phyloP scores from a whole-genome alignment of 176 grass and related monocot genomes.

The Saccharum officinarum region DNA sequence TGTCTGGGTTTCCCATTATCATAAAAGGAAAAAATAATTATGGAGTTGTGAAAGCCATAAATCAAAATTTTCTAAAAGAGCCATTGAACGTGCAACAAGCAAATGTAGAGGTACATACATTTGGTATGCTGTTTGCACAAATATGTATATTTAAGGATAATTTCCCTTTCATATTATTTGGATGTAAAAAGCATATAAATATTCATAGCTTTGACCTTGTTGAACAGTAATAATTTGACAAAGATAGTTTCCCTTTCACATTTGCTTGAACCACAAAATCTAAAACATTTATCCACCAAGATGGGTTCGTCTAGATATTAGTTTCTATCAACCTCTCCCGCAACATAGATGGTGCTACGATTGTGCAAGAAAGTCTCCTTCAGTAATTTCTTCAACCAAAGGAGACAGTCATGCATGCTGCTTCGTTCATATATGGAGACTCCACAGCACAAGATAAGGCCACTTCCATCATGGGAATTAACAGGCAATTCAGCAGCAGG shows the following conservation, averaged over 20 bases:
- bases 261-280: background rate
- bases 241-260: background rate
- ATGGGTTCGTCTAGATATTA: background rate
- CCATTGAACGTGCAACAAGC: background rate
- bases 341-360: background rate
- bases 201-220: background rate
- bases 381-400: slow-evolving; percentile 18
- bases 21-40: too few species aligned
- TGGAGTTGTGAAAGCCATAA: background rate
- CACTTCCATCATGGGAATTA: slow-evolving; percentile 34
- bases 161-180: background rate
- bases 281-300: background rate
- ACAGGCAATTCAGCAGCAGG: slow-evolving; percentile 31
- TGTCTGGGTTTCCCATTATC: background rate
- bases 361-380: background rate
- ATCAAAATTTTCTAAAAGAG: background rate
- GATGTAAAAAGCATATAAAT: background rate
- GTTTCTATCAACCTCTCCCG: background rate
- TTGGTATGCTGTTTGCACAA: background rate
- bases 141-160: background rate
- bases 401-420: slow-evolving; percentile 34
- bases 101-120: background rate
- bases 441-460: slow-evolving; percentile 39
- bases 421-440: slow-evolving; percentile 29
- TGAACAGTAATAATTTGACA: background rate